Base-by-base conservation (phyloP, 805 yeast genomes). In the Candida tibetensis region DNA sequence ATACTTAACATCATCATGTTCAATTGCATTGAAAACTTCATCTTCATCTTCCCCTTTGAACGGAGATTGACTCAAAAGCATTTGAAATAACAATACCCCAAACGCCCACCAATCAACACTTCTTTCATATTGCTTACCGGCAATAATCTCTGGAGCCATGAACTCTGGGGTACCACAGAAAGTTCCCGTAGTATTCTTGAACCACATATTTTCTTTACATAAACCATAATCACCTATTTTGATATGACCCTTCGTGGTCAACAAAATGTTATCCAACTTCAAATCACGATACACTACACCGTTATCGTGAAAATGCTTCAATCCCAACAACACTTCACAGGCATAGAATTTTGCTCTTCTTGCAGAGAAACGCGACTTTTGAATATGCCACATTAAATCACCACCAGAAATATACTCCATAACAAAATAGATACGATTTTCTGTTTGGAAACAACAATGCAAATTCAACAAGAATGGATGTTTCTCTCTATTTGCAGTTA, bases 101-200 rank as follows among this genome's bases (percentile, higher is more conserved):
- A 90, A 88, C 1, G 99, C 98, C 99, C 99, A 93, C 99, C 99
- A 93, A 65, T 93, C 99, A 38, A 93, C 99, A 28, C 93, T 85
- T 55, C 95, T 80, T 37, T 89, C 93, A 55, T 93, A 93, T 42
- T 82, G 85, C 61, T 90, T 95, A 38, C 93, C 98, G 47, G 87
- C 82, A 55, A 93, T 72, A 49, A 93, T 91, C 63, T 93, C 99
- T 0, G 99, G 99, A 1, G 99, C 99, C 96, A 93, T 93, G 51
- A 93, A 86, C 62, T 93, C 99, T 0, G 99, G 99, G 2, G 99
- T 93, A 51, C 99, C 99, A 71, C 99, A 93, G 69, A 91, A 93
- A 0, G 99, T 93, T 4, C 87, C 82, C 0, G 97, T 93, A 14
- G 90, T 87, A 49, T 76, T 79, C 9, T 88, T 89, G 57, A 69